A percentile compares a stretch with the other conserved stretches of the same genome.
phyloP scores from a whole-genome alignment of 768 basidiomycete genomes.

The Phaeotremella fagi region DNA sequence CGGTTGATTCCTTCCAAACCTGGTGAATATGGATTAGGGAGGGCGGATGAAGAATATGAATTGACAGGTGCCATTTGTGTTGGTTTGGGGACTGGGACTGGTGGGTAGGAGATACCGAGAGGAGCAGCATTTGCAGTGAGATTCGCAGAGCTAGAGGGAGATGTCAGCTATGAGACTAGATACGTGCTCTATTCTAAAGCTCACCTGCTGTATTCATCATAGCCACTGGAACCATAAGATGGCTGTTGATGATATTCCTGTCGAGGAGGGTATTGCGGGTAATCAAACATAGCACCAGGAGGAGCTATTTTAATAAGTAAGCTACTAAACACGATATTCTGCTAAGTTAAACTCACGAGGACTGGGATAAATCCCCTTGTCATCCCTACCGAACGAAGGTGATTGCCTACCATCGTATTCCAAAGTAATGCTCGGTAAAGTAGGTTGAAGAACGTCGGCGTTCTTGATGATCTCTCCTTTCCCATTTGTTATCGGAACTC shows the following conservation, averaged over 20 bases:
- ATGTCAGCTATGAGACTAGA: not conserved
- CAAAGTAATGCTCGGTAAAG: slow-evolving; percentile 83
- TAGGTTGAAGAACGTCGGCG: slow-evolving; percentile 85
- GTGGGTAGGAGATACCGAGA: slow-evolving; percentile 38
- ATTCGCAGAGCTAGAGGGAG: slow-evolving; percentile 25
- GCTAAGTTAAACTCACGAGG: not conserved
- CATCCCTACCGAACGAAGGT: slow-evolving; percentile 3
- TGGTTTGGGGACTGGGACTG: slow-evolving; percentile 10
- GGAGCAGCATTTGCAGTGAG: slow-evolving; percentile 30
- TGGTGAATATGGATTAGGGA: not conserved
- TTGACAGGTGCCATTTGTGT: not conserved
- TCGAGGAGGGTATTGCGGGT: slow-evolving; percentile 23
- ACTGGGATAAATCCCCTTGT: slow-evolving; percentile 5
- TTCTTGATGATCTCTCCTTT: slow-evolving; percentile 70
- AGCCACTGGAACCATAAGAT: not conserved
- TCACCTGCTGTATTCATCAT: slow-evolving; percentile 20
- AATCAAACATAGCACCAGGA: slow-evolving; percentile 5
- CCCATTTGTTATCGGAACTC: slow-evolving; percentile 87
- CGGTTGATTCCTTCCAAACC: too few relatives aligned
- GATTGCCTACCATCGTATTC: slow-evolving; percentile 60
- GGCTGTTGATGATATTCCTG: slow-evolving; percentile 11
- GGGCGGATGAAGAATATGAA: not conserved
- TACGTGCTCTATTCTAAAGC: too few relatives aligned
- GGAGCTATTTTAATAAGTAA: slow-evolving; percentile 1
- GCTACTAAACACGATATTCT: not conserved